Evolutionary conservation across 306 rosid genomes (phyloP).

Genomic region (Quercus rubra): DNA sequence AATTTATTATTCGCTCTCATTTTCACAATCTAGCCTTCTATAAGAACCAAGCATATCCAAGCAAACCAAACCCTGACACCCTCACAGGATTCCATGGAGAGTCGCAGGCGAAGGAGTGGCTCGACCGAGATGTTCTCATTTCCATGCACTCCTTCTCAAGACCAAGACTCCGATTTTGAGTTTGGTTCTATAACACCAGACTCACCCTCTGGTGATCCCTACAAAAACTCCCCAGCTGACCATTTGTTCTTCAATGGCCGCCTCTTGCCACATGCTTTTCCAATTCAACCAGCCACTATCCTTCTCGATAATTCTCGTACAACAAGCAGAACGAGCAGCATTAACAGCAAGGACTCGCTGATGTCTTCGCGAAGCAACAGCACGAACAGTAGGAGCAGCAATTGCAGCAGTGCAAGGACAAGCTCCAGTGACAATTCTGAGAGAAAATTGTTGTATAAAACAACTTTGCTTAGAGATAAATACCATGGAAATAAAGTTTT

Average conservation of each 20-base stretch:
- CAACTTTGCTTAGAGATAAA: background rate
- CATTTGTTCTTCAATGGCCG: conserved; percentile 81
- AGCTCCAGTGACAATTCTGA: conserved; percentile 68
- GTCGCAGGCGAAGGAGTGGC: conserved; percentile 22
- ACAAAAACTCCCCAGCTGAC: conserved; percentile 71
- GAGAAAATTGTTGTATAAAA: conserved; percentile 24
- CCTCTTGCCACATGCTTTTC: conserved; percentile 79
- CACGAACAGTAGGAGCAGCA: conserved; percentile 62
- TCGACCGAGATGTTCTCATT: conserved; percentile 66
- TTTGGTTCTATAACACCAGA: conserved; percentile 66
- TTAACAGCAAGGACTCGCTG: conserved; percentile 58
- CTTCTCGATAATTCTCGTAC: conserved; percentile 8
- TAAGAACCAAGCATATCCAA: conserved; percentile 24
- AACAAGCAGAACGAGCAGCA: conserved; percentile 52
- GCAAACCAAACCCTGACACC: conserved; percentile 18
- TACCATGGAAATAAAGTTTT: conserved; percentile 7
- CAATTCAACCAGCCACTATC: conserved; percentile 29
- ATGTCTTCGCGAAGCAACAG: conserved; percentile 76
- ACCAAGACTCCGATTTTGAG: conserved; percentile 58
- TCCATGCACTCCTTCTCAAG: conserved; percentile 50
- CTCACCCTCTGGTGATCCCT: conserved; percentile 55
- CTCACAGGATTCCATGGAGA: conserved; percentile 15
- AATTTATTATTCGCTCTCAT: background rate
- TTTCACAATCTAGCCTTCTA: background rate
- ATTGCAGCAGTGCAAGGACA: conserved; percentile 77